A percentile compares a stretch with the other conserved stretches of the same genome.
These are phyloP conservation scores for Geotrichum phurueaensis DNA, from an alignment of 1,139 yeast genomes.

Conservation along the genomic window DNA sequence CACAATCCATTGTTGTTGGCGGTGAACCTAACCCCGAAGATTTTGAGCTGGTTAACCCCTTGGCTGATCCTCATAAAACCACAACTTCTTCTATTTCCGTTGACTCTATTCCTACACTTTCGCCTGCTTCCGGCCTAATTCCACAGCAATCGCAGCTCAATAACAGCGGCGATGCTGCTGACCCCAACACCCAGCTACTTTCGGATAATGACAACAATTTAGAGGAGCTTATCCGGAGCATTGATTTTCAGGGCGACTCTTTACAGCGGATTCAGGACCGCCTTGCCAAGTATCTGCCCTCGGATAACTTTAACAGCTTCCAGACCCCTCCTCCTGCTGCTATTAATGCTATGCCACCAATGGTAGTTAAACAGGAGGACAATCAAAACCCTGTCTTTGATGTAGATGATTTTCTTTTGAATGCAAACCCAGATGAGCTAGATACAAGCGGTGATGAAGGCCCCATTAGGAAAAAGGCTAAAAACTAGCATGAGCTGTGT, in stretches of 20 bases:
- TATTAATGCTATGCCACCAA: background rate
- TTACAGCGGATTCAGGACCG: conserved; percentile 35
- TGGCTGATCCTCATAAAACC: background rate
- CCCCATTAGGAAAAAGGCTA: background rate
- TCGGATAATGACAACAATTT: conserved; percentile 17
- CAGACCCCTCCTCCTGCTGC: background rate
- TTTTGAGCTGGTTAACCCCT: conserved; percentile 8
- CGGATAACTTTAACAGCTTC: background rate
- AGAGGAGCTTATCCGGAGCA: conserved; percentile 28
- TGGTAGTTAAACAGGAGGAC: background rate
- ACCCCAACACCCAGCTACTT: background rate
- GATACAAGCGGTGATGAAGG: background rate
- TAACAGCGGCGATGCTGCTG: background rate
- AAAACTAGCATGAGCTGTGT: background rate
- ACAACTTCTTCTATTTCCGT: conserved; percentile 15
- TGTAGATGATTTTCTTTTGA: conserved; percentile 2
- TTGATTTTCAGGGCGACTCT: conserved; percentile 31
- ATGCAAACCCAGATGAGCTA: background rate
- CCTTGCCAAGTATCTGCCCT: conserved; percentile 26
- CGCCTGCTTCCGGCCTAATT: background rate
- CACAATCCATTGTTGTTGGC: background rate
- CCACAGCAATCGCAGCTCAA: background rate
- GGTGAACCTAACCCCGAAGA: background rate
- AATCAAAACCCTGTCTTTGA: background rate
- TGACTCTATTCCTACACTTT: conserved; percentile 13